Base-by-base conservation (phyloP, 2,329 filamentous ascomycete genomes). In the Chrysoporthe puriensis region DNA sequence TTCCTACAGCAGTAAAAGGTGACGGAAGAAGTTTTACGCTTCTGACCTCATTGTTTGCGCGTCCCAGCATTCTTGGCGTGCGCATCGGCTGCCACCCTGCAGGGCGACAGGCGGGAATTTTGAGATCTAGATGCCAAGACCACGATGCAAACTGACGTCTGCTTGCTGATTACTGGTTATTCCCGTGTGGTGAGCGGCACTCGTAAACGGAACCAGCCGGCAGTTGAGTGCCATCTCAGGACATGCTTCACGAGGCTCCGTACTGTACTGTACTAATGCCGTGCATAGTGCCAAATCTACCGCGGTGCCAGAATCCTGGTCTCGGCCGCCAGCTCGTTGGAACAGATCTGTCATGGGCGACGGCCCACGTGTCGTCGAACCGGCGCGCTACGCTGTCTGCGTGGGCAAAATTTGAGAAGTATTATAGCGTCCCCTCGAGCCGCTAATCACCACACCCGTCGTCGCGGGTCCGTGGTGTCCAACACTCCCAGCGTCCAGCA, bases 241-340 rank as follows among this genome's bases (percentile, higher is more conserved):
- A 14, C 32, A 57, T 14, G 54, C 54, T 40, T 36, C 18, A 34
- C 40, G 11, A 36, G 34, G 16, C 54, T n/a, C 54, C 18, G 50
- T 34, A 32, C 9, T 21, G n/a, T 52, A 13, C 21, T 26, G 48
- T 40, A 40, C 36, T 13, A 57, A 32, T 14, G n/a, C 54, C 54
- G 32, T 57, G 54, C 54, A n/a, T 18, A 40, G 14, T 54, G 21
- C 50, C 14, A 52, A 21, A 54, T 34, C n/a, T 54, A 54, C 50
- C 4, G 21, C 21, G 13, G 11, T 32, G 50, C 26, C 40, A 46
- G 61, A 42, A 52, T 57, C 63, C 54, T 61, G 63, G 52, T 46
- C 57, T 67, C 62, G 62, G 56, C 50, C 56, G 40, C 62, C 62
- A 56, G 62, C 26, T 63, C 61, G 66, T 64, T 21, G 50, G 50